phyloP scores from a whole-genome alignment of 1,139 yeast species.

The Debaryomycetaceae sp. region DNA sequence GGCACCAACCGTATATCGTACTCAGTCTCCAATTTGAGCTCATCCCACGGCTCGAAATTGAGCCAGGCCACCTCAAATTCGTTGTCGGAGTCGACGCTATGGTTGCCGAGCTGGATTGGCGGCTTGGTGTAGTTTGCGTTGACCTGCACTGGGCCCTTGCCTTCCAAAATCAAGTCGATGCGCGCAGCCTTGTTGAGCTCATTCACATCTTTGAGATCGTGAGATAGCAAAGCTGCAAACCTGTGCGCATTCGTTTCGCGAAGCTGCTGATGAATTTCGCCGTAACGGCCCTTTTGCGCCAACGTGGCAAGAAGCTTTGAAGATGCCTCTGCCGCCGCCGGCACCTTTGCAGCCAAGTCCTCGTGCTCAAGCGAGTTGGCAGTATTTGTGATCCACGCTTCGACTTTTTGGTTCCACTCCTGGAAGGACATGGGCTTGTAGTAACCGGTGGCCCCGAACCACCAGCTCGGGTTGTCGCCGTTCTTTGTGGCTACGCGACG shows the following conservation, averaged over 20 bases:
- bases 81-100: conserved; percentile 33
- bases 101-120: conserved; percentile 34
- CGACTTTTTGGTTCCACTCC: conserved; percentile 42
- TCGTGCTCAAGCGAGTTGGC: conserved; percentile 13
- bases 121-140: conserved; percentile 30
- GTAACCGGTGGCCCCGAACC: conserved; percentile 58
- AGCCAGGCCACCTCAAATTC: conserved; percentile 45
- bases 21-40: conserved; percentile 40
- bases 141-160: conserved; percentile 19
- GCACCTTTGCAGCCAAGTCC: conserved; percentile 8
- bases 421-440: conserved; percentile 48
- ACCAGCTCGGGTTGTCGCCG: conserved; percentile 44
- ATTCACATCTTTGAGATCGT: conserved; percentile 26
- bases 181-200: conserved; percentile 38
- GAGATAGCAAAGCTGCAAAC: conserved; percentile 18
- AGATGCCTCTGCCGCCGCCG: too few species aligned
- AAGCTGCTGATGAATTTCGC: conserved; percentile 25
- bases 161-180: conserved; percentile 34
- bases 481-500: conserved; percentile 39
- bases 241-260: conserved; percentile 20
- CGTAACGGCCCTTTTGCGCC: conserved; percentile 18
- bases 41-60: conserved; percentile 52
- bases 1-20: conserved; percentile 46
- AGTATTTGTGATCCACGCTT: conserved; percentile 21
- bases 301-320: conserved; percentile 9